phyloP scores from a whole-genome alignment of 371 early-diverging fungal species.

The Mucor racemosus region DNA sequence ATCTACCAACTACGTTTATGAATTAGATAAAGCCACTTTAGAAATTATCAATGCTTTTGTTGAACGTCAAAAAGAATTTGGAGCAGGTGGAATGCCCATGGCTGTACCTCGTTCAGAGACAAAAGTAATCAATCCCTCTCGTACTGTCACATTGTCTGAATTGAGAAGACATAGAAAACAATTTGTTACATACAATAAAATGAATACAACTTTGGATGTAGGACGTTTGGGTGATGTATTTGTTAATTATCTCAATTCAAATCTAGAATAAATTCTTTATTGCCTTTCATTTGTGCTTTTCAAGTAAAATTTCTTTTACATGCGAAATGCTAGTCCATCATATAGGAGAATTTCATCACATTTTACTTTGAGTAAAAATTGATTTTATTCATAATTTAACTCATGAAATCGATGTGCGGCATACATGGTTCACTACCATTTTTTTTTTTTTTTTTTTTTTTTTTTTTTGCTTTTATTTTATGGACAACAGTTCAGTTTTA shows the following conservation, averaged over 20 bases:
- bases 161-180: constrained; percentile 82
- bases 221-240: constrained; percentile 81
- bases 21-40: constrained; percentile 83
- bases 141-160: constrained; percentile 79
- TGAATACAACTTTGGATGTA: constrained; percentile 74
- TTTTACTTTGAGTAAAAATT: too few relatives aligned
- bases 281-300: too few relatives aligned
- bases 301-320: too few relatives aligned
- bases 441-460: too few relatives aligned
- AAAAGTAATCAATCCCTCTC: constrained; percentile 72
- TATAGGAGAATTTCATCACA: too few relatives aligned
- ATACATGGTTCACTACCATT: too few relatives aligned
- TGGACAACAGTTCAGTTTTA: too few relatives aligned
- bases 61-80: constrained; percentile 76
- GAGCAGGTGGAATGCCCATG: constrained; percentile 64
- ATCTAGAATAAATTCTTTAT: constrained; percentile 26
- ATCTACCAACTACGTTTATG: constrained; percentile 89
- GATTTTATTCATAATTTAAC: too few relatives aligned
- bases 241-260: constrained; percentile 90
- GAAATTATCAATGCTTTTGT: constrained; percentile 81
- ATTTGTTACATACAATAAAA: constrained; percentile 86
- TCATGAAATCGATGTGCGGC: too few relatives aligned
- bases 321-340: too few relatives aligned
- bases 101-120: constrained; percentile 62
- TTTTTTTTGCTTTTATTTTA: too few relatives aligned